phyloP scores from a whole-genome alignment of 2,329 filamentous ascomycete species.

The Stagonosporopsis chrysanthemi region DNA sequence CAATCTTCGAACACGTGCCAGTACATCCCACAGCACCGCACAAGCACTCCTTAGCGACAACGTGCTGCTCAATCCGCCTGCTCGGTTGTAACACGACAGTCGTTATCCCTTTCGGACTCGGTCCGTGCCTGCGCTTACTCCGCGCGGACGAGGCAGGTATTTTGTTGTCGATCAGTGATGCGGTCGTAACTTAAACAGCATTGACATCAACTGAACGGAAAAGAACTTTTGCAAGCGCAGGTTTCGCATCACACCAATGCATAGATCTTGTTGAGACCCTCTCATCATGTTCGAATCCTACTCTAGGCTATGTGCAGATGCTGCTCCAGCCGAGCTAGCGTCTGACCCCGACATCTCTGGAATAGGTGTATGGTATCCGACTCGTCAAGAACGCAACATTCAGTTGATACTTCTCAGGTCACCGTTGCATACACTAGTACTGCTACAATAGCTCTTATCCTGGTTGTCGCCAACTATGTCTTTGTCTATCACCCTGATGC shows the following conservation, averaged over 20 bases:
- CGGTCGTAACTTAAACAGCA: not conserved
- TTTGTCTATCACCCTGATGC: constrained; percentile 12
- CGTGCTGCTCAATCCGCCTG: not conserved
- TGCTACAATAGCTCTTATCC: constrained; percentile 5
- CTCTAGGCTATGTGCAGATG: not conserved
- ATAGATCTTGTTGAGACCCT: not conserved
- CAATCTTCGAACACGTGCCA: not conserved
- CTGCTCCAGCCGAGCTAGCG: not conserved
- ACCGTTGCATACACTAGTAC: constrained; percentile 10
- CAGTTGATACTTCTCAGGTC: not conserved
- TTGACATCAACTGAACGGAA: not conserved
- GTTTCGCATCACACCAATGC: no score
- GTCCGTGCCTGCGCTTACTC: no score
- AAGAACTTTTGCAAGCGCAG: not conserved
- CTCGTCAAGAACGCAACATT: not conserved
- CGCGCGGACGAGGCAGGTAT: not conserved
- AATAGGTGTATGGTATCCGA: constrained; percentile 2
- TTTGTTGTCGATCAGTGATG: not conserved
- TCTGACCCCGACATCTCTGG: constrained; percentile 12
- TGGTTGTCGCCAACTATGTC: constrained; percentile 3
- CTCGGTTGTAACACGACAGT: not conserved
- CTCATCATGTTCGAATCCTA: not conserved
- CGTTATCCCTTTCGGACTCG: not conserved
- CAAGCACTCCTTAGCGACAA: no score
- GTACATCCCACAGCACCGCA: not conserved